These are phyloP conservation scores for Asterochloris erici DNA, from an alignment of 139 green algal species.

Conservation along the genomic window DNA sequence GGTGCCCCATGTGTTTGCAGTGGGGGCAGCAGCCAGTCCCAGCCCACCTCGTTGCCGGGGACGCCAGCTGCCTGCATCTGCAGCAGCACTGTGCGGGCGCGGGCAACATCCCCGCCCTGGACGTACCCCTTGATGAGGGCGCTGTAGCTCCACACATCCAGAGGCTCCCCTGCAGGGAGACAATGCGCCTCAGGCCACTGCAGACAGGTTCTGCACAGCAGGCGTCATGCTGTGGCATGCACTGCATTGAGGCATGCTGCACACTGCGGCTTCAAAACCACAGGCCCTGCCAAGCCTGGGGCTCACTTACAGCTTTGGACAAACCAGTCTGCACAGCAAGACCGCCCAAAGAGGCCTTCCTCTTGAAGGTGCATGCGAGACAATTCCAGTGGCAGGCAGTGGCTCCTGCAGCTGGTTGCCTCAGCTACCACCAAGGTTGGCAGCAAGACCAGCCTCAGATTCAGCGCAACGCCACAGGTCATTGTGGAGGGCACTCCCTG, in stretches of 20 bases:
- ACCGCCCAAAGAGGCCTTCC: background rate
- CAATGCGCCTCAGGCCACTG: background rate
- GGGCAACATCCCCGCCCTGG: conserved; percentile 22
- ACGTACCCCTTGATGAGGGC: conserved; percentile 37
- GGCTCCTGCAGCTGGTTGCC: no score
- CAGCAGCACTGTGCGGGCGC: conserved; percentile 23
- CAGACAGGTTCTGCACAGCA: no score
- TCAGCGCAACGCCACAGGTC: no score
- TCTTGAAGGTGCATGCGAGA: background rate
- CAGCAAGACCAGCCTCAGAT: no score
- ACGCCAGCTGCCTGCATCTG: conserved; percentile 30
- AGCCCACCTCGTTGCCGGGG: conserved; percentile 11
- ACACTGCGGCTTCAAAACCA: background rate
- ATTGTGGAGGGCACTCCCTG: no score
- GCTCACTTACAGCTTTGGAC: no score
- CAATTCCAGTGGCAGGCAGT: background rate
- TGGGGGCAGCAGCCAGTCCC: background rate
- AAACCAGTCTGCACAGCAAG: background rate
- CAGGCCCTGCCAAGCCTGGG: background rate
- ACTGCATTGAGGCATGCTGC: background rate
- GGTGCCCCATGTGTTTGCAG: background rate
- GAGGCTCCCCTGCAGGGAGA: conserved; percentile 26
- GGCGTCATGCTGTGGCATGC: no score
- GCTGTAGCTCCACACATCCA: conserved; percentile 55
- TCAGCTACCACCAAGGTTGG: no score